Conservation (phyloP, 352 stramenopile genomes). For the Thalassiosira ordinaria region DNA sequence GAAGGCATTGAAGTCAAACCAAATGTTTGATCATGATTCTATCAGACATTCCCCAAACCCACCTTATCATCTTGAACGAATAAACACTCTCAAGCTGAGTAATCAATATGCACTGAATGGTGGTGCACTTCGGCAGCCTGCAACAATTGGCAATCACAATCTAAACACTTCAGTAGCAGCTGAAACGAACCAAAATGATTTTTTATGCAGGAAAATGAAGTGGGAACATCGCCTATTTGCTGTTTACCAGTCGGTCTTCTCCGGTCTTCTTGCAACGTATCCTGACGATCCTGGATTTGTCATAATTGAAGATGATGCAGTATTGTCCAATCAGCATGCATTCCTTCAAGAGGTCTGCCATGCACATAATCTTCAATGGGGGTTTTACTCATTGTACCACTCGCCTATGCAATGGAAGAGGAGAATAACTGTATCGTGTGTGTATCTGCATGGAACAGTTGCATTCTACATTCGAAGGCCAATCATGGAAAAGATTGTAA, state of each 20-base stretch:
- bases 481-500: slow-evolving; percentile 46
- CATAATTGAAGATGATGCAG: slow-evolving; percentile 54
- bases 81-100: slow-evolving; percentile 50
- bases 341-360: slow-evolving; percentile 43
- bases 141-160: not conserved
- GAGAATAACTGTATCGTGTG: slow-evolving; percentile 16
- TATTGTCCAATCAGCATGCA: slow-evolving; percentile 24
- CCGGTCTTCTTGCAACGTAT: slow-evolving; percentile 29
- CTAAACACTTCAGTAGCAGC: not conserved
- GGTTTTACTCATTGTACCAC: slow-evolving; percentile 54
- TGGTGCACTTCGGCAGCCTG: slow-evolving; percentile 23
- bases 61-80: slow-evolving; percentile 32
- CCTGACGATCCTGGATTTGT: slow-evolving; percentile 49
- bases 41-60: not conserved
- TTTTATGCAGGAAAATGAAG: slow-evolving; percentile 51
- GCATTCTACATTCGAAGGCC: slow-evolving; percentile 50
- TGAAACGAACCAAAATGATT: slow-evolving; percentile 1
- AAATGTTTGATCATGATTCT: slow-evolving; percentile 1
- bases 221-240: slow-evolving; percentile 57
- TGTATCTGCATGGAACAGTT: slow-evolving; percentile 53
- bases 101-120: slow-evolving; percentile 48
- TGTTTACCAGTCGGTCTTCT: slow-evolving; percentile 51
- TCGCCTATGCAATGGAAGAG: slow-evolving; percentile 36
- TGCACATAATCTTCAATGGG: slow-evolving; percentile 19
- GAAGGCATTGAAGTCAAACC: not conserved